phyloP scores from a whole-genome alignment of 768 basidiomycete species.

The Xerocomellus intermedius region DNA sequence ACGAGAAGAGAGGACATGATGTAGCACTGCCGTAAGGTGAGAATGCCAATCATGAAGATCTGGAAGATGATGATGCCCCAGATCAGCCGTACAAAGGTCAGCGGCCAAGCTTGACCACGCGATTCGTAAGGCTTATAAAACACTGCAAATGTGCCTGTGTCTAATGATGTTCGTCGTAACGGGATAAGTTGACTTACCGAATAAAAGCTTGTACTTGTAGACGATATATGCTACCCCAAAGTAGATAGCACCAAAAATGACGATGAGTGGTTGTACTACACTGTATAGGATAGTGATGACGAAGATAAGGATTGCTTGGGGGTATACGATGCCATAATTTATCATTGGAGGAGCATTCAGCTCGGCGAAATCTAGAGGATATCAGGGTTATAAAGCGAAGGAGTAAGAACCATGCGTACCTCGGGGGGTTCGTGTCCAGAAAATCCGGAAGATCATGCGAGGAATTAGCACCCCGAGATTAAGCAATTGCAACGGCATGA shows the following conservation, averaged over 20 bases:
- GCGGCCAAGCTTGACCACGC: slow-evolving; percentile 96
- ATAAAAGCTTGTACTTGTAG: slow-evolving; percentile 97
- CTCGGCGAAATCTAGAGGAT: slow-evolving; percentile 82
- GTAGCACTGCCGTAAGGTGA: slow-evolving; percentile 63
- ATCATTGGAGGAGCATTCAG: slow-evolving; percentile 97
- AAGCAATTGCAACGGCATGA: slow-evolving; percentile 94
- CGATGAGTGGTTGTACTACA: slow-evolving; percentile 91
- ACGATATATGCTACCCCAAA: slow-evolving; percentile 96
- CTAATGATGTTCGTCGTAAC: neutral
- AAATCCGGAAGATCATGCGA: slow-evolving; percentile 66
- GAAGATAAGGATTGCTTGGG: slow-evolving; percentile 94
- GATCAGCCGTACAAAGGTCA: slow-evolving; percentile 88
- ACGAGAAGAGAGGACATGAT: slow-evolving; percentile 60
- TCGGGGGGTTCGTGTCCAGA: slow-evolving; percentile 87
- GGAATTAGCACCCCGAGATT: slow-evolving; percentile 89
- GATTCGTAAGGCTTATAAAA: slow-evolving; percentile 99
- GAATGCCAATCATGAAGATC: slow-evolving; percentile 95
- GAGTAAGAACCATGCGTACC: slow-evolving; percentile 43
- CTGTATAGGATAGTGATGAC: slow-evolving; percentile 94
- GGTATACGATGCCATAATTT: slow-evolving; percentile 96
- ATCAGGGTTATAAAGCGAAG: neutral
- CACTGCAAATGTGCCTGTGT: slow-evolving; percentile 46
- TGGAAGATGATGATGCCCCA: slow-evolving; percentile 94
- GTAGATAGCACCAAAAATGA: slow-evolving; percentile 93
- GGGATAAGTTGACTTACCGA: slow-evolving; percentile 54